phyloP scores from a whole-genome alignment of 139 green algal genomes.

The Chlorella sorokiniana region DNA sequence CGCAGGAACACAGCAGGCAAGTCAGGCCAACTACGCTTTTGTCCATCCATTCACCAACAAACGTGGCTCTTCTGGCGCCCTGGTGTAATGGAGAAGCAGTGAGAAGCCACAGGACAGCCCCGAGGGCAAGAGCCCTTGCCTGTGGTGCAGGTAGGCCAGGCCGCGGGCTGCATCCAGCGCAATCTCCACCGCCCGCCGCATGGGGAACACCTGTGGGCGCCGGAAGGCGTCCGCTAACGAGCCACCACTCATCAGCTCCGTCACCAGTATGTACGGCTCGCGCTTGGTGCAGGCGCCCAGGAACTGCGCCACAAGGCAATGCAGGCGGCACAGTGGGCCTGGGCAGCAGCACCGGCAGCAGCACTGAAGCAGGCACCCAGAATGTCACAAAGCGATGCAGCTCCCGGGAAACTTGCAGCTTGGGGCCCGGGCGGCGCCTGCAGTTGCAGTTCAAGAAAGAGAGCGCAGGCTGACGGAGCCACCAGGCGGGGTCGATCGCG shows the following conservation, averaged over 20 bases:
- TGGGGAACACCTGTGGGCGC: slow-evolving; percentile 50
- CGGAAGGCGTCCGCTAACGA: slow-evolving; percentile 84
- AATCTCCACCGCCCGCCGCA: slow-evolving; percentile 72
- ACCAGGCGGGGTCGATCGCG: neutral
- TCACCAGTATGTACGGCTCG: slow-evolving; percentile 87
- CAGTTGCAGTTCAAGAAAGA: neutral
- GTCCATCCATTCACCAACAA: neutral
- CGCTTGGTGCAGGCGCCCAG: slow-evolving; percentile 88
- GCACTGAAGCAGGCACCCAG: neutral
- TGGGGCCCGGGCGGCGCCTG: neutral
- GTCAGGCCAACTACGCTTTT: no score
- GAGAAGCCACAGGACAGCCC: neutral
- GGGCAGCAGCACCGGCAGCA: neutral
- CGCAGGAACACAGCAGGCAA: no score
- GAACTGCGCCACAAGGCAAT: slow-evolving; percentile 61
- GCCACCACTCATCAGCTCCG: slow-evolving; percentile 67
- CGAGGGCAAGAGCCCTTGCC: slow-evolving; percentile 40
- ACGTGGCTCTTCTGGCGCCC: neutral
- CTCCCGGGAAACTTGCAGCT: no score
- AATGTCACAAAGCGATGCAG: no score
- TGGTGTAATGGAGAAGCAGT: neutral
- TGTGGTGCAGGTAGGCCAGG: slow-evolving; percentile 88
- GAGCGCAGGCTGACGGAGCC: neutral
- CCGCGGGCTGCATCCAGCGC: slow-evolving; percentile 83
- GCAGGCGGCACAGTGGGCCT: neutral